Base-by-base conservation (phyloP, 371 early-diverging fungal genomes). In the Choanephora cucurbitarum region DNA sequence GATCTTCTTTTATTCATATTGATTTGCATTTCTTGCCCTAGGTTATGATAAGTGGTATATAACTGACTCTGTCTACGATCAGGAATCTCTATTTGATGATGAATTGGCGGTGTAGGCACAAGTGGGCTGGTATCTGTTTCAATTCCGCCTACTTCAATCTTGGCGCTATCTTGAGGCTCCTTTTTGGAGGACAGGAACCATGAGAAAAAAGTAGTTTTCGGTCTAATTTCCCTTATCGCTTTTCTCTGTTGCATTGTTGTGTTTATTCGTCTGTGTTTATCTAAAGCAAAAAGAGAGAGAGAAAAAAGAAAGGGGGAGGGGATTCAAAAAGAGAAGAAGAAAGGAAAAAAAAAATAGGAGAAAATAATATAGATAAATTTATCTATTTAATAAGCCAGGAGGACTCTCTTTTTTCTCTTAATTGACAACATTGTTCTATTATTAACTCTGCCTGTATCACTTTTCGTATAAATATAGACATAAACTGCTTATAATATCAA, bases 11-110 rank as follows among this genome's bases (percentile, higher is more conserved):
- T 51, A n/a, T 52, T 48, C 32, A 11, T 13, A 22, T 15, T 8
- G 28, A 2, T 3, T 3, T 41, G 21, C 10, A 18, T n/a, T 17
- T 8, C 3, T 47, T 17, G 37, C 4, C 8, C 32, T 15, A 42
- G 11, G 21, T 48, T 13, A 22, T 54, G 45, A 45, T 40, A 58
- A 9, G 50, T 45, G 7, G 58, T 50, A 41, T 64, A 58, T 7
- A 58, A 28, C 21, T 55, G 59, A 21, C 64, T 64, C 55, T 64
- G 64, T 14, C 58, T 49, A 31, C 59, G 58, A 34, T 44, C 14
- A 23, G 58, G 58, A 49, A 58, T 64, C 24, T 64, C 42, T 10
- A 57, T 33, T 42, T 57, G 31, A 33, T 31, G 19, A 17, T 34
- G 13, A 37, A 28, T 28, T 7, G 28, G 28, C 7, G 28, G 9